Evolutionary conservation across 768 basidiomycete species (phyloP).

Genomic region (Suillus subaureus): DNA sequence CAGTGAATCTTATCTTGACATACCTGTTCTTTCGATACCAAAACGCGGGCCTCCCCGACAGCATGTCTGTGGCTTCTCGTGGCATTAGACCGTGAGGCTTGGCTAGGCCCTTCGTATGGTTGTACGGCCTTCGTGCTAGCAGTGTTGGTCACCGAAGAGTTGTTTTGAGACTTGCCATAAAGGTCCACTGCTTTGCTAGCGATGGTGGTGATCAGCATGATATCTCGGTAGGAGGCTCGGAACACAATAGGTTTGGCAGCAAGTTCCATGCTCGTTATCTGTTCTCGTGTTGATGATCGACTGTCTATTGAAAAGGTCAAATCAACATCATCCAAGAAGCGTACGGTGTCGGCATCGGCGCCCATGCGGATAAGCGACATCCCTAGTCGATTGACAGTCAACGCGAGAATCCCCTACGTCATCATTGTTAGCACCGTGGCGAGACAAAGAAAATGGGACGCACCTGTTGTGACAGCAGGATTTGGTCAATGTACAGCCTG

Average conservation of each 20-base stretch:
- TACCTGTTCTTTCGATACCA: conserved; percentile 86
- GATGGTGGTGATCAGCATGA: conserved; percentile 84
- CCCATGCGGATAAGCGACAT: conserved; percentile 96
- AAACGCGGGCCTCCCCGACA: conserved; percentile 42
- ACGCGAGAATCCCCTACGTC: conserved; percentile 73
- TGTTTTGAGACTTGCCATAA: conserved; percentile 50
- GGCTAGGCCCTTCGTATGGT: neutral
- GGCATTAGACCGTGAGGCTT: conserved; percentile 15
- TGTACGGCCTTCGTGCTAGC: neutral
- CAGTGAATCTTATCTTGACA: conserved; percentile 15
- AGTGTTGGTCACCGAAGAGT: conserved; percentile 7
- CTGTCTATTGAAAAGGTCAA: conserved; percentile 86
- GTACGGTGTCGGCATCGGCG: conserved; percentile 74
- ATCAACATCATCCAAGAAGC: conserved; percentile 93
- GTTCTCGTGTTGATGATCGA: conserved; percentile 66
- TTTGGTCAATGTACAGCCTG: conserved; percentile 77
- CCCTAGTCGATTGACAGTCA: conserved; percentile 80
- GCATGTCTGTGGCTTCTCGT: conserved; percentile 20
- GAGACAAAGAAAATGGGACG: conserved; percentile 16
- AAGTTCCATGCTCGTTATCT: conserved; percentile 85
- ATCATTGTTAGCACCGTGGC: conserved; percentile 14
- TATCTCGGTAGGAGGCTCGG: conserved; percentile 94
- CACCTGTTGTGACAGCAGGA: conserved; percentile 92
- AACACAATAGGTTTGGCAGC: conserved; percentile 82
- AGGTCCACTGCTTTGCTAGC: conserved; percentile 84